Evolutionary conservation across 129 eudicot species (phyloP), one percentile per base, ranked within the genome.

Genomic region (Helianthus annuus): DNA sequence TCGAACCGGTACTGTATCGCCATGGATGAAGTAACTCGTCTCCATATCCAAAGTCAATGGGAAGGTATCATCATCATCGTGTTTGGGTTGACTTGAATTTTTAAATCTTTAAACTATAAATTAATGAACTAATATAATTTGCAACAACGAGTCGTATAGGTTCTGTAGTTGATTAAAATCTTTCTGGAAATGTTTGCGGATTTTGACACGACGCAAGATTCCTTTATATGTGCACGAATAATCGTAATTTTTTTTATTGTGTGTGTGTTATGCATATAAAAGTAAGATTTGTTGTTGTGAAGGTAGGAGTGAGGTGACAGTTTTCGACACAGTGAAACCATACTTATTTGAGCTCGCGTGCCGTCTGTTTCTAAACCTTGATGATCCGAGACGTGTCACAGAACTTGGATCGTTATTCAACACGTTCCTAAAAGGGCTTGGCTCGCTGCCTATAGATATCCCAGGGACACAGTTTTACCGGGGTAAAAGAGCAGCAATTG

Each of bases 1-100:
- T 76, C 79, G 2, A 69, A 68, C 40, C 76, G 69, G 5, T 85
- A 84, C 64, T 66, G 77, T 45, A 58, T 52, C 38, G 77, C 78
- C 58, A 71, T 59, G 68, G 58, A 71, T 3, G 10, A 5, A 11
- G 58, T 58, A 7, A 71, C 76, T 58, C 76, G 68, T 8, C 68
- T 8, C 1, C 76, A 71, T 71, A 44, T 71, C 15, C 67, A 71
- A 57, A 71, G 45, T 58, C 58, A 40, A 1, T 71, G 76, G 76
- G 29, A 59, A 71, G 76, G 76, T 71, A 71, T 56, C 38, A 56
- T 9, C 19, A 10, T 32, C 36, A 32, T 32, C 36, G 36, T 32
- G 2, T 32, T 3, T 32, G 36, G 36, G 36, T 32, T 32, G 36
- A 32, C 36, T 32, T 3, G 36, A 32, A 32, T 32, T 32, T 32